phyloP scores from a whole-genome alignment of 106 monocot genomes.

The Iris macrosiphon region DNA sequence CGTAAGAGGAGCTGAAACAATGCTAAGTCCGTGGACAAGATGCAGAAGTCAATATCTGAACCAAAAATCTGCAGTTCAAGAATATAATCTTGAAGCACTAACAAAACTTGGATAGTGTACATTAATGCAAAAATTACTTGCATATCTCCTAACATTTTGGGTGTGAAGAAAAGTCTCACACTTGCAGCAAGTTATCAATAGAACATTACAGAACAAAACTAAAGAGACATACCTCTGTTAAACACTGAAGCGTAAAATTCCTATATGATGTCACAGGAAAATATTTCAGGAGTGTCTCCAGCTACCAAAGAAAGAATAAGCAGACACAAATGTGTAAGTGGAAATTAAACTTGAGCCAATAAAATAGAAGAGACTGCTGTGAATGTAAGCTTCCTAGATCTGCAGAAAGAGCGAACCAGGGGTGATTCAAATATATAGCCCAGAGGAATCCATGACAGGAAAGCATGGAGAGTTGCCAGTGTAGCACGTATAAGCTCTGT shows the following conservation, averaged over 20 bases:
- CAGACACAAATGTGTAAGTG: background rate
- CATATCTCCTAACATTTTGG: too few species aligned
- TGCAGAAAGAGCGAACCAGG: constrained; percentile 40
- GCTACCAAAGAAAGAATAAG: constrained; percentile 34
- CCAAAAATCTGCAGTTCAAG: too few species aligned
- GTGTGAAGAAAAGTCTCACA: too few species aligned
- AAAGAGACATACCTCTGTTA: constrained; percentile 67
- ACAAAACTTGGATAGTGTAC: too few species aligned
- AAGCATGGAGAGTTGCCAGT: constrained; percentile 94
- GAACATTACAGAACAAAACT: too few species aligned
- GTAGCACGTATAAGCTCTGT: constrained; percentile 91
- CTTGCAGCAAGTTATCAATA: too few species aligned
- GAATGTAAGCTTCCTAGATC: background rate
- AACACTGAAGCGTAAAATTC: constrained; percentile 95
- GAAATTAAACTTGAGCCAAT: background rate
- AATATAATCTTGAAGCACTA: too few species aligned
- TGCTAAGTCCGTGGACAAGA: too few species aligned
- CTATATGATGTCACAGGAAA: constrained; percentile 84
- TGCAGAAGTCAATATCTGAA: too few species aligned
- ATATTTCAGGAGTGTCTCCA: constrained; percentile 86
- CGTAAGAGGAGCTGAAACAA: too few species aligned
- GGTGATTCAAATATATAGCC: constrained; percentile 98
- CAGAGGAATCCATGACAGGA: constrained; percentile 96
- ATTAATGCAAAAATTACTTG: too few species aligned
- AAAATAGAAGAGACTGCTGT: background rate